These are phyloP conservation scores for Hysterium pulicare DNA, from an alignment of 2,329 filamentous ascomycete species.

Conservation along the genomic window DNA sequence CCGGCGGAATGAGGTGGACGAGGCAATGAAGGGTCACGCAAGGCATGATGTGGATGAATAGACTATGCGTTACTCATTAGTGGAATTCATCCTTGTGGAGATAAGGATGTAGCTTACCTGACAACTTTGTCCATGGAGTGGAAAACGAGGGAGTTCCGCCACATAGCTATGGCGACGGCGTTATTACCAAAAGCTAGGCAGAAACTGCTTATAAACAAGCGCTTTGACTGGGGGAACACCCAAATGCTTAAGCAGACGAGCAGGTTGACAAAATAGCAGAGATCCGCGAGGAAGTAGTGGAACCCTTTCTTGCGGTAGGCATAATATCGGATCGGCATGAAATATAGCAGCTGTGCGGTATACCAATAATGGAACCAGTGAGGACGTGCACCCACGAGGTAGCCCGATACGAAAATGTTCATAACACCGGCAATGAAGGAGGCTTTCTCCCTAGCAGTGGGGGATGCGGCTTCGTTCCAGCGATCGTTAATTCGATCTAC, in stretches of 20 bases:
- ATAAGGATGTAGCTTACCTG: constrained; percentile 51
- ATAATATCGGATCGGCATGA: constrained; percentile 94
- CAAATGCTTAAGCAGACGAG: constrained; percentile 79
- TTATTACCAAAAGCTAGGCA: constrained; percentile 96
- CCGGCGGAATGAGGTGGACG: constrained; percentile 72
- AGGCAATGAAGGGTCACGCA: constrained; percentile 90
- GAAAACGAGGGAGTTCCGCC: constrained; percentile 97
- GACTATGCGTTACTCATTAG: constrained; percentile 49
- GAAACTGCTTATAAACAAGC: constrained; percentile 86
- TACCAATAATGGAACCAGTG: constrained; percentile 93
- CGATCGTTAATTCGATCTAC: constrained; percentile 82
- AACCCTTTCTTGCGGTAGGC: constrained; percentile 89
- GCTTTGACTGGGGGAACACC: constrained; percentile 85
- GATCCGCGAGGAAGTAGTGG: constrained; percentile 86
- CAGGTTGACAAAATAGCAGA: constrained; percentile 98
- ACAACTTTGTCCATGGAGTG: constrained; percentile 98
- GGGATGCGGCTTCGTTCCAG: constrained; percentile 86
- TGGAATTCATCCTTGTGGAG: constrained; percentile 3
- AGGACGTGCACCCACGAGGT: constrained; percentile 81
- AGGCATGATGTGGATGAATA: constrained; percentile 99
- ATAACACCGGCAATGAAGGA: constrained; percentile 95
- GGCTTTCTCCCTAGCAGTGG: constrained; percentile 88
- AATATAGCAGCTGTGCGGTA: constrained; percentile 80
- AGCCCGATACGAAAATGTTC: constrained; percentile 96
- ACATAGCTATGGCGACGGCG: constrained; percentile 96